Conservation (phyloP, 345 rosid species). For the Cardamine occulta region DNA sequence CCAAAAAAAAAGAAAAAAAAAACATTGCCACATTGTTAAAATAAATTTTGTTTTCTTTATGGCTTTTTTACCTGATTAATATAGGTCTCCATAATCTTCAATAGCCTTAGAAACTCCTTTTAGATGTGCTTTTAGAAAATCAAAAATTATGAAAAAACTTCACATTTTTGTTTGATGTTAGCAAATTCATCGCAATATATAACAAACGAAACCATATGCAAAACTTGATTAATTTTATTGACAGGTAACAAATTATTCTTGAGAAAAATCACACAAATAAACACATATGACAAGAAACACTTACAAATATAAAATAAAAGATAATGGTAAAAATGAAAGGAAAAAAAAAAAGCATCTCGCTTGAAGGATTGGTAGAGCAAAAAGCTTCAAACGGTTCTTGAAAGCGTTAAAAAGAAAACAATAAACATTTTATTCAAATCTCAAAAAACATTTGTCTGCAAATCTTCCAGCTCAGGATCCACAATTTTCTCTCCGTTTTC, state of each 20-base stretch:
- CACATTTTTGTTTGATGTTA: not conserved
- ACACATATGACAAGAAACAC: constrained; percentile 6
- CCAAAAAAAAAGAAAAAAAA: no score
- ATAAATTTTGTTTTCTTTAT: not conserved
- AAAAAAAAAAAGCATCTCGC: not conserved
- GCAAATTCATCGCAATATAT: not conserved
- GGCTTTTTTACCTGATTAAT: not conserved
- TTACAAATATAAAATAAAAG: not conserved
- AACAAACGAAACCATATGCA: not conserved
- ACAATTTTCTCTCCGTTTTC: constrained; percentile 53
- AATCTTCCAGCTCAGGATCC: constrained; percentile 69
- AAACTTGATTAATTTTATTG: constrained; percentile 30
- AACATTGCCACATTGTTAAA: constrained; percentile 1
- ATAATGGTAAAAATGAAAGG: not conserved
- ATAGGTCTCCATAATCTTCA: not conserved
- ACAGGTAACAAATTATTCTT: not conserved
- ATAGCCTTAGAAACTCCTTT: not conserved
- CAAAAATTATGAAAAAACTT: not conserved
- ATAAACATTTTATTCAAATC: constrained; percentile 12
- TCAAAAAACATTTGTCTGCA: constrained; percentile 81
- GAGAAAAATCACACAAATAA: constrained; percentile 18
- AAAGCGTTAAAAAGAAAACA: not conserved
- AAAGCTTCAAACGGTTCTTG: constrained; percentile 15
- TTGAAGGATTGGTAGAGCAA: constrained; percentile 12
- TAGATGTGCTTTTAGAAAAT: not conserved